These are phyloP conservation scores for Hortiboletus rubellus DNA, from an alignment of 1,284 basidiomycete species.

Conservation along the genomic window DNA sequence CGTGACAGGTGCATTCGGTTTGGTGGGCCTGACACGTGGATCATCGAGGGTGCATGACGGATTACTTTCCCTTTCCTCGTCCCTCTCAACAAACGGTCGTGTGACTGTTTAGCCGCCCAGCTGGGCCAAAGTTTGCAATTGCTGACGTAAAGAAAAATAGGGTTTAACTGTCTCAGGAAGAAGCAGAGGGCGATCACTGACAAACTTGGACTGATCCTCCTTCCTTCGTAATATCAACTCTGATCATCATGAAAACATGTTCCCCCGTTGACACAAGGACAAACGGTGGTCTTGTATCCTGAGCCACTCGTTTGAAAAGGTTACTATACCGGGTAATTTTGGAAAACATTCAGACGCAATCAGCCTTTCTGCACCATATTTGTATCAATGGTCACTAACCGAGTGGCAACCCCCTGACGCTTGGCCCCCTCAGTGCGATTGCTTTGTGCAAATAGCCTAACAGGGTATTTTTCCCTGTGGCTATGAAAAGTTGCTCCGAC, in stretches of 20 bases:
- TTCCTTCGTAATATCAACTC: neutral
- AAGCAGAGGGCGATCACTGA: conserved; percentile 4
- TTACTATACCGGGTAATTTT: conserved; percentile 25
- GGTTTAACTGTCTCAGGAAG: conserved; percentile 8
- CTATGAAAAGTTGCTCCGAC: conserved; percentile 20
- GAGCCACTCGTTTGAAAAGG: conserved; percentile 24
- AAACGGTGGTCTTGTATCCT: neutral
- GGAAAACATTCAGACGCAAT: conserved; percentile 27
- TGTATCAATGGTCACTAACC: conserved; percentile 11
- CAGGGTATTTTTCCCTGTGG: conserved; percentile 23
- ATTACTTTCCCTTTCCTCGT: neutral
- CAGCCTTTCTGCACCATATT: conserved; percentile 14
- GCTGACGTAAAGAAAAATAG: conserved; percentile 9
- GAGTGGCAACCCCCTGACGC: conserved; percentile 22
- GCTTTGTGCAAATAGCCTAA: conserved; percentile 17
- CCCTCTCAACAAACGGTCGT: neutral
- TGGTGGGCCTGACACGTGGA: conserved; percentile 23
- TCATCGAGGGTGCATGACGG: no score
- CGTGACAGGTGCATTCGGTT: conserved; percentile 38
- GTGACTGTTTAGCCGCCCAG: no score
- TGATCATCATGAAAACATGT: conserved; percentile 1
- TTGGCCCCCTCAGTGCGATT: conserved; percentile 23
- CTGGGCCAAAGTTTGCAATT: neutral
- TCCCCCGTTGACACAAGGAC: neutral
- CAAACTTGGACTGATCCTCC: neutral